Base-by-base conservation (phyloP, 108 stramenopile genomes). In the Stephanodiscus minutulus region DNA sequence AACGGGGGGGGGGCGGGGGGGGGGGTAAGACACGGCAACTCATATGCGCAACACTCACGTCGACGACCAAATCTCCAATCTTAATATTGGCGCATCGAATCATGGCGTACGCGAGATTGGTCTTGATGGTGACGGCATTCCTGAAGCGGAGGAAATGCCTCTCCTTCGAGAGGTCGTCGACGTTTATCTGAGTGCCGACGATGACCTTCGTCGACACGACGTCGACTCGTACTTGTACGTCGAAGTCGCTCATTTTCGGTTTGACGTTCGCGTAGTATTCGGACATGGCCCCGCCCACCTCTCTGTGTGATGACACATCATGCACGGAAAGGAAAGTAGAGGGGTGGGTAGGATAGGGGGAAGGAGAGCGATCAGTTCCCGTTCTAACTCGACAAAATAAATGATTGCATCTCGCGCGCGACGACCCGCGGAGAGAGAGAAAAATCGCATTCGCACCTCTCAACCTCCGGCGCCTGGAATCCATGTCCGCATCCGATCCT, bases 71-170 rank as follows among this genome's bases (percentile, higher is more conserved):
- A 59, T 84, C 53, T 10, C 86, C 86, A 20, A 53, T 57, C 29
- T 76, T 18, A 0, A 87, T 70, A 56, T 84, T 83, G 7, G 83
- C 88, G 29, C 82, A 73, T 0, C 86, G 86, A 1, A 89, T 59
- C 85, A 89, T 80, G 22, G 75, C 83, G 62, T 89, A 89, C 41
- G 88, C 88, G 28, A 89, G 70, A 52, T 89, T 89, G 6, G 85
- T 84, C 70, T 89, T 89, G 68, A 89, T 85, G 11, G 88, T 89
- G 0, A 89, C 88, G 2, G 81, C 85, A 66, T 89, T 89, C 3
- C 86, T 80, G 61, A 82, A 89, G 37, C 85, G 70, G 8, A 83
- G 68, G 74, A 87, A 85, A 61, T 87, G 86, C 11, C 88, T 74
- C 11, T 66, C 58, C 71, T 86, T 87, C 37, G 84, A 81, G 24